Conservation (phyloP, 306 rosid genomes). For the Crataegus laevigata region DNA sequence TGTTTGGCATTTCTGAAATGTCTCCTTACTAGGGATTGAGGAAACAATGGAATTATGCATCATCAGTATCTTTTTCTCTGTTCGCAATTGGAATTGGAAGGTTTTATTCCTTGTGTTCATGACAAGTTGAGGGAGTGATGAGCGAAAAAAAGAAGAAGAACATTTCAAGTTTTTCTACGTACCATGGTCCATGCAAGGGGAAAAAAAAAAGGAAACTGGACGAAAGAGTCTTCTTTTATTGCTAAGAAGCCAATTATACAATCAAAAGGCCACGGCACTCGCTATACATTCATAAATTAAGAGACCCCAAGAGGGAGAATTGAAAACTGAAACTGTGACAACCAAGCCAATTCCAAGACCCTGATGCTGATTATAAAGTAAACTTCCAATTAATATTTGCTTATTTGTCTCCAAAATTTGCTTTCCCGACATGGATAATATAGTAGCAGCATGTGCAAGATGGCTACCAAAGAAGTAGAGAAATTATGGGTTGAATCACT, state of each 20-base stretch:
- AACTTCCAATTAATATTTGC: neutral
- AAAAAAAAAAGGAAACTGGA: neutral
- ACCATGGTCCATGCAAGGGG: neutral
- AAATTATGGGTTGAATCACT: slow-evolving; percentile 30
- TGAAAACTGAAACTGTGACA: neutral
- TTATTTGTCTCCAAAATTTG: neutral
- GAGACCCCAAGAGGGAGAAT: neutral
- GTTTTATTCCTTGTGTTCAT: too few species aligned
- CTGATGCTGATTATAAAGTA: neutral
- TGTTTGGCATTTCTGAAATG: neutral
- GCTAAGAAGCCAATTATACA: neutral
- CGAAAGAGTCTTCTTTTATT: too few species aligned
- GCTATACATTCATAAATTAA: neutral
- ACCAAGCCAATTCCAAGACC: slow-evolving; percentile 1
- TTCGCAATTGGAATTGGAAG: neutral
- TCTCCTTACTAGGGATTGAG: neutral
- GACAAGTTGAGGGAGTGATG: too few species aligned
- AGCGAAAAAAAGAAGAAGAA: too few species aligned
- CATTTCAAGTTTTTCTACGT: neutral
- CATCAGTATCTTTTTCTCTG: neutral
- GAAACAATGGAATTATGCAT: neutral
- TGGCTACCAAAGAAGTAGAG: slow-evolving; percentile 42
- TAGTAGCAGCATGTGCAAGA: slow-evolving; percentile 43
- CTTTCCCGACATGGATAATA: slow-evolving; percentile 11
- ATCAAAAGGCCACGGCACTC: neutral